Conservation (phyloP, 176 grass and related monocot species). For the Ensete ventricosum region DNA sequence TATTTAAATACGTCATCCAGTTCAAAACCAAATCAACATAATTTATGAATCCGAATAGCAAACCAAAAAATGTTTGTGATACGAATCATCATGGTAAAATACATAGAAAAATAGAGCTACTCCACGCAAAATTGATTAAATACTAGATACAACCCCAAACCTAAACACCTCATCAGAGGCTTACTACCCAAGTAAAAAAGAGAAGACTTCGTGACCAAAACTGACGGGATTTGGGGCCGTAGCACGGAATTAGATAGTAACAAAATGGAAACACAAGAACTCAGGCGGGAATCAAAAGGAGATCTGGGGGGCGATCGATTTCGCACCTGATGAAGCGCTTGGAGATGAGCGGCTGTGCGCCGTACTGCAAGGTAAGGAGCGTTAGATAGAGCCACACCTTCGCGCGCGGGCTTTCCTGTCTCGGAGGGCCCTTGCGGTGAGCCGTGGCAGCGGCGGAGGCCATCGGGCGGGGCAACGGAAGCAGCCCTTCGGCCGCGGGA, state of each 20-base stretch:
- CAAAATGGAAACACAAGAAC: constrained; percentile 5
- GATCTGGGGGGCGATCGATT: not conserved
- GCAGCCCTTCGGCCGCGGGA: not conserved
- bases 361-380: constrained; percentile 88
- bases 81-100: too few relatives aligned
- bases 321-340: constrained; percentile 81
- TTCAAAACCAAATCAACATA: not conserved
- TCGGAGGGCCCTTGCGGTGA: not conserved
- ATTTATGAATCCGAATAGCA: not conserved
- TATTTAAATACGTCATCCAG: not conserved
- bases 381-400: constrained; percentile 69
- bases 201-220: not conserved
- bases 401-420: not conserved
- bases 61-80: not conserved
- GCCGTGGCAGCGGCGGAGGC: not conserved
- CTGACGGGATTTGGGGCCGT: not conserved
- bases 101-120: too few relatives aligned
- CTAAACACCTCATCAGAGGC: not conserved
- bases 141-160: not conserved
- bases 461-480: not conserved
- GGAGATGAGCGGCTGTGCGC: constrained; percentile 91
- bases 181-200: too few relatives aligned
- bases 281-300: constrained; percentile 3
- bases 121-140: not conserved
- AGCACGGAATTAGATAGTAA: not conserved